phyloP scores from a whole-genome alignment of 352 stramenopile species.

The Globisporangium middletonii region DNA sequence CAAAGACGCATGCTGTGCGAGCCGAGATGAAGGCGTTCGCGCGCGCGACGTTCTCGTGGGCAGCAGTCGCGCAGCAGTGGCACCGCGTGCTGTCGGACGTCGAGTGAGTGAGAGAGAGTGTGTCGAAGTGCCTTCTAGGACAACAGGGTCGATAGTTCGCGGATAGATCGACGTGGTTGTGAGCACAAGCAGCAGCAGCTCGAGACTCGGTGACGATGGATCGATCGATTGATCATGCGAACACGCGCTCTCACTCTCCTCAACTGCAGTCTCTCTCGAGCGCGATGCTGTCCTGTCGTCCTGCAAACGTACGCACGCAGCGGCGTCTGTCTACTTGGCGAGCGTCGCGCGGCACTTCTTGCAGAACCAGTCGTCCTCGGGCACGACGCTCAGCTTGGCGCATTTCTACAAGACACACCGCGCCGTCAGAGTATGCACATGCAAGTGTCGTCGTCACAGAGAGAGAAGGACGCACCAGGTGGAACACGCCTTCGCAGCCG shows the following conservation, averaged over 20 bases:
- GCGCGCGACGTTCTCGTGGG: conserved; percentile 43
- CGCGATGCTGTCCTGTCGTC: no score
- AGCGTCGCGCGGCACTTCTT: conserved; percentile 42
- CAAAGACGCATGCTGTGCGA: conserved; percentile 23
- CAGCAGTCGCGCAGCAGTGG: conserved; percentile 50
- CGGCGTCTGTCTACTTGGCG: neutral
- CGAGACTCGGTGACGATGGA: no score
- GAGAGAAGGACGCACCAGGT: conserved; percentile 51
- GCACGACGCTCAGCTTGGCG: conserved; percentile 65
- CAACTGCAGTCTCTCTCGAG: no score
- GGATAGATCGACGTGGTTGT: no score
- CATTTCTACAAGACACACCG: conserved; percentile 64
- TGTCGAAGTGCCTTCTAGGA: no score
- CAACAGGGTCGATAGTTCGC: no score
- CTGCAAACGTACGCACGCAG: no score
- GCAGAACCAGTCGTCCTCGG: conserved; percentile 87
- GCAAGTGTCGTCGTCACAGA: neutral
- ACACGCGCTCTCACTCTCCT: no score
- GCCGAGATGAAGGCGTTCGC: conserved; percentile 57
- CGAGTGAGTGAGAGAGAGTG: neutral
- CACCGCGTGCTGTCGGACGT: conserved; percentile 19
- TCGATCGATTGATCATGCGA: no score
- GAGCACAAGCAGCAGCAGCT: no score
- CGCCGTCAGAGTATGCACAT: neutral
- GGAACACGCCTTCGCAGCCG: conserved; percentile 84